Percentiles rank a stretch among this genome's conserved stretches.
These are phyloP conservation scores for Bryum argenteum DNA, from an alignment of 225 moss, liverwort and hornwort species.

Conservation along the genomic window DNA sequence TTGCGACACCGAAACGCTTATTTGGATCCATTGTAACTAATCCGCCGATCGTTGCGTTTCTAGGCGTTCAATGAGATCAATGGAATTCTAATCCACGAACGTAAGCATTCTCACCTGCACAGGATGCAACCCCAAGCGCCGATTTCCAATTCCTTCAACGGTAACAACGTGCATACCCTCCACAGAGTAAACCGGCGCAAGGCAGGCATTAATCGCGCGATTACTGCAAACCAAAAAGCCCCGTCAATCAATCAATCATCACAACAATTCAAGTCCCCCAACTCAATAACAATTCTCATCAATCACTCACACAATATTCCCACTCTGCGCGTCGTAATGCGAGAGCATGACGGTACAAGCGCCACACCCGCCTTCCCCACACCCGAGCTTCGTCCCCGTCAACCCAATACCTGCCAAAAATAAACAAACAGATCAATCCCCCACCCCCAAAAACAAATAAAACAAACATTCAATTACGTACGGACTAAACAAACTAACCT, in stretches of 20 bases:
- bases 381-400: slow-evolving; percentile 95
- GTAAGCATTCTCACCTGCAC: slow-evolving; percentile 60
- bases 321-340: slow-evolving; percentile 58
- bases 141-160: slow-evolving; percentile 92
- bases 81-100: no score
- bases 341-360: slow-evolving; percentile 99
- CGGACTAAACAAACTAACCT: slow-evolving; percentile 34
- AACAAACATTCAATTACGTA: neutral
- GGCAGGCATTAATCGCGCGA: slow-evolving; percentile 92
- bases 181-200: slow-evolving; percentile 92
- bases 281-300: neutral
- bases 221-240: slow-evolving; percentile 47
- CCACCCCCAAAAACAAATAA: neutral
- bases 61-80: no score
- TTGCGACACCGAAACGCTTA: neutral
- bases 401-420: slow-evolving; percentile 63
- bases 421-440: slow-evolving; percentile 2
- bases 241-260: neutral
- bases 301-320: slow-evolving; percentile 36
- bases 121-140: slow-evolving; percentile 83
- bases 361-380: slow-evolving; percentile 97
- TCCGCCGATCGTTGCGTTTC: no score
- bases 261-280: neutral
- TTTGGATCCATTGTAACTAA: no score
- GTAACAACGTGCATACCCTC: slow-evolving; percentile 98